Base-by-base conservation (phyloP, 306 rosid species). In the Vigna reflexopilosa region DNA sequence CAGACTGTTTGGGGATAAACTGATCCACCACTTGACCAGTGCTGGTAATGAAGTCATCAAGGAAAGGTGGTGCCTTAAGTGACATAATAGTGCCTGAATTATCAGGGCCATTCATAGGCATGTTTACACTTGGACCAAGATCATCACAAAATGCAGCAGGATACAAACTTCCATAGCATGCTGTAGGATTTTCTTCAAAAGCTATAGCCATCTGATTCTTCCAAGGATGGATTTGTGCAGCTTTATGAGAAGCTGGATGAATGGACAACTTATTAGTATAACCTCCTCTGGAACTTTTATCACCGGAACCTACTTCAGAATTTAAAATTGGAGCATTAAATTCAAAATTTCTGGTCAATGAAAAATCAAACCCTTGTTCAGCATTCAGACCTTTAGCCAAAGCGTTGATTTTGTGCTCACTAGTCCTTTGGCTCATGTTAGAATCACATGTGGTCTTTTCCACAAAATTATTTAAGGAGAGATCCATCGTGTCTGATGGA, bases 31-130 rank as follows among this genome's bases (percentile, higher is more conserved):
- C 80, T 63, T 73, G 77, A 56, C 71, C 78, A 20, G 85, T 80
- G 67, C 69, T 67, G 65, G 62, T 61, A 63, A 73, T 58, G 73
- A 83, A 84, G 76, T 90, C 87, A 69, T 85, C 90, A 76, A 84
- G 67, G 65, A 88, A 83, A 68, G 92, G 82, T 54, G 85, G 81
- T 73, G 59, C 82, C 79, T 52, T 63, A 57, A 84, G 57, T 9
- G 54, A 79, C 78, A 47, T 34, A 40, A 76, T 80, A 64, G 77
- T 79, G 36, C 65, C 52, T 72, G 86, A 74, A 75, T 69, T 88
- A 70, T 62, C 86, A 38, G 74, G 77, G 57, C 71, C 81, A 70
- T 77, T 75, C 79, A 73, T 81, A 32, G 84, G 83, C 74, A 86
- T 76, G 54, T 72, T 85, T 52, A 48, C 77, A 77, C 45, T 50